A percentile compares a stretch with the other conserved stretches of the same genome.
Evolutionary conservation across 805 yeast genomes (phyloP).

Genomic region (Candida golubevii): DNA sequence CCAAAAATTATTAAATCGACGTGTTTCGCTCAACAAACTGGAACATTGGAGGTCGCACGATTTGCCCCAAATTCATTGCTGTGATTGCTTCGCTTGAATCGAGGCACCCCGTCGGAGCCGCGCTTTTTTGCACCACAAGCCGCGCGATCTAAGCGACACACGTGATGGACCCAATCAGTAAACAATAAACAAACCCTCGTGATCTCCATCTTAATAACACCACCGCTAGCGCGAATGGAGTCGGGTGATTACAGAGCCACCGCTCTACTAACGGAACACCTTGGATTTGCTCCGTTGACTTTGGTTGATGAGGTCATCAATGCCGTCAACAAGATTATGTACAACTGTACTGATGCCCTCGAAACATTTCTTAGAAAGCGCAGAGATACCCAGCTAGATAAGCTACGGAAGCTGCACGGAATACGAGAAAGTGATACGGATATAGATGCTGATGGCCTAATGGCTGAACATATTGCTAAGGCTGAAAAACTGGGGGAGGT

Average conservation of each 20-base stretch:
- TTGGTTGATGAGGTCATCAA: conserved; percentile 84
- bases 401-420: conserved; percentile 14
- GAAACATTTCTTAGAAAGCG: conserved; percentile 52
- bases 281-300: conserved; percentile 79
- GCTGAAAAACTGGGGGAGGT: conserved; percentile 7
- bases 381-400: conserved; percentile 16
- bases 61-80: too few species aligned
- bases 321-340: conserved; percentile 79
- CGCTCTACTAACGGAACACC: conserved; percentile 70
- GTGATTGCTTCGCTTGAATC: too few species aligned
- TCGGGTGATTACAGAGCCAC: conserved; percentile 28
- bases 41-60: too few species aligned
- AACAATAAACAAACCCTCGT: too few species aligned
- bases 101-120: too few species aligned
- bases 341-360: conserved; percentile 75
- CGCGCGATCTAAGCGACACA: too few species aligned
- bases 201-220: too few species aligned
- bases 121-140: too few species aligned
- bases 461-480: conserved; percentile 5
- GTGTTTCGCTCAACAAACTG: too few species aligned
- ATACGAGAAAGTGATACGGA: conserved; percentile 12
- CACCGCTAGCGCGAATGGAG: conserved; percentile 9
- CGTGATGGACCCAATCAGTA: too few species aligned
- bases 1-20: too few species aligned
- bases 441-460: background rate